Conservation (phyloP, 768 basidiomycete genomes). For the Tremella mesenterica region DNA sequence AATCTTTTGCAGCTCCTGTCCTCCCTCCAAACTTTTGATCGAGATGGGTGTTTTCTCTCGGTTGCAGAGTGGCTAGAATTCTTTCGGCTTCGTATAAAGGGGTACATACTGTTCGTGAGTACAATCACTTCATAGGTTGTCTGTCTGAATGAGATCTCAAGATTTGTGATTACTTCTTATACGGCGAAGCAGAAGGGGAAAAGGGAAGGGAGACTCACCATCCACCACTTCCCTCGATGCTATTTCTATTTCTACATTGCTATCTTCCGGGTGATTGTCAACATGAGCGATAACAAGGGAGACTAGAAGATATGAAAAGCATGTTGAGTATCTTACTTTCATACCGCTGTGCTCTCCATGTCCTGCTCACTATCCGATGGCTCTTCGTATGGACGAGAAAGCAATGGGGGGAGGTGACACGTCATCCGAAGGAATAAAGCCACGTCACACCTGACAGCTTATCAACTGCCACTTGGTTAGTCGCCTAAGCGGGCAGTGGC, state of each 20-base stretch:
- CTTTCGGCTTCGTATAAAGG: constrained; percentile 22
- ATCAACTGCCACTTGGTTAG: too few relatives aligned
- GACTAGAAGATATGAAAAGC: too few relatives aligned
- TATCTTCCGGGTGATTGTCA: too few relatives aligned
- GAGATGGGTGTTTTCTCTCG: constrained; percentile 21
- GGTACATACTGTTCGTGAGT: constrained; percentile 19
- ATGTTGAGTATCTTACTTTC: too few relatives aligned
- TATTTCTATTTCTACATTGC: background rate
- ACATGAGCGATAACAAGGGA: too few relatives aligned
- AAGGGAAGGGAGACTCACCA: background rate
- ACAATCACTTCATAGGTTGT: background rate
- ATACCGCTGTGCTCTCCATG: too few relatives aligned
- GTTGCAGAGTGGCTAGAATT: constrained; percentile 19
- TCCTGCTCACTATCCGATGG: too few relatives aligned
- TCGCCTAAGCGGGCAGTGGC: too few relatives aligned
- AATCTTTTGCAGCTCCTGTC: constrained; percentile 7
- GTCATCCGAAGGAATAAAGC: too few relatives aligned
- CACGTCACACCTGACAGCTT: too few relatives aligned
- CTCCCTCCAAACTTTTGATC: constrained; percentile 19
- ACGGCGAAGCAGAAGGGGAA: background rate
- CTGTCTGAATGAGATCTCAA: background rate
- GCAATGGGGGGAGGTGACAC: too few relatives aligned
- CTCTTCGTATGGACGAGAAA: too few relatives aligned
- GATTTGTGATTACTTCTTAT: background rate
- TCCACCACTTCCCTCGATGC: background rate